phyloP scores from a whole-genome alignment of 495 filamentous ascomycete genomes.

The Lentithecium fluviatile region DNA sequence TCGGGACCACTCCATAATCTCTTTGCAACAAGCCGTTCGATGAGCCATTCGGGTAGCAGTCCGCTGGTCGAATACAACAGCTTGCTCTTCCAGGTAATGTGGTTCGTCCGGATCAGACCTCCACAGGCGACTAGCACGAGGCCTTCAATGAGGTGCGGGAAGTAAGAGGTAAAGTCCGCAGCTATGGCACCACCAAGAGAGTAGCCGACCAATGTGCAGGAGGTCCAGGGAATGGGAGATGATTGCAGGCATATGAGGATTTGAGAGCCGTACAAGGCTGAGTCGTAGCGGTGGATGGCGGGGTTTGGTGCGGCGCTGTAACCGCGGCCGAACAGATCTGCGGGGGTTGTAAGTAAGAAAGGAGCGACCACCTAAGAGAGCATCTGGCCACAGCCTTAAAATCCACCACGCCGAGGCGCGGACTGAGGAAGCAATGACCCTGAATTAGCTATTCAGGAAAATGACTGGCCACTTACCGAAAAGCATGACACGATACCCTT shows the following conservation, averaged over 20 bases:
- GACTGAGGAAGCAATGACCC: neutral
- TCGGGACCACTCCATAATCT: conserved; percentile 47
- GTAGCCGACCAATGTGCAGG: conserved; percentile 67
- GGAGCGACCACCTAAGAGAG: neutral
- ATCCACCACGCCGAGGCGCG: neutral
- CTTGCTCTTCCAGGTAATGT: conserved; percentile 58
- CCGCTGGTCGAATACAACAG: conserved; percentile 59
- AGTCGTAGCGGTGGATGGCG: conserved; percentile 65
- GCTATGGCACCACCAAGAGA: conserved; percentile 80
- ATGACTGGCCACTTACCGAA: conserved; percentile 55
- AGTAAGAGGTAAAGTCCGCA: conserved; percentile 68
- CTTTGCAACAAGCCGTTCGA: conserved; percentile 53
- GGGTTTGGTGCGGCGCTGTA: conserved; percentile 72
- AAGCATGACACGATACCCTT: conserved; percentile 79
- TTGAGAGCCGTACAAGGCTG: conserved; percentile 70
- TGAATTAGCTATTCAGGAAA: neutral
- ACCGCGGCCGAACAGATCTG: conserved; percentile 75
- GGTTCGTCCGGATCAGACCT: conserved; percentile 67
- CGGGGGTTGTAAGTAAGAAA: neutral
- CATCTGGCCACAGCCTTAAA: neutral
- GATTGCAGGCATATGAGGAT: conserved; percentile 71
- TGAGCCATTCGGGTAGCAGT: conserved; percentile 57
- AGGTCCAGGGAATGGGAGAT: conserved; percentile 66
- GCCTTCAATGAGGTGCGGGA: conserved; percentile 63
- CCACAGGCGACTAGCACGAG: conserved; percentile 73